Conservation (phyloP, 768 basidiomycete species). For the Suillus brevipes region DNA sequence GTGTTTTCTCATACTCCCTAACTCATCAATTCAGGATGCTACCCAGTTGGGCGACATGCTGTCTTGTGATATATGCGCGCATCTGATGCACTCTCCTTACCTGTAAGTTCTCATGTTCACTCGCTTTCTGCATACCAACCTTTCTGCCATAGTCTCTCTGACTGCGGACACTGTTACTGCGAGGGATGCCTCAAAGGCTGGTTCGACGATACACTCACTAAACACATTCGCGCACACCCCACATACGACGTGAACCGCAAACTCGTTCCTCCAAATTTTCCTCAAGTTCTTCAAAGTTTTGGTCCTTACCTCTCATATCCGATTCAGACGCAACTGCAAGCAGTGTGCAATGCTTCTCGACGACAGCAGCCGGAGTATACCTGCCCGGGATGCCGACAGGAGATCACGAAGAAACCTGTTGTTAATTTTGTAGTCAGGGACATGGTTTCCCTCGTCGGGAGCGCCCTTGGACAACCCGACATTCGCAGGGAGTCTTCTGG, state of each 20-base stretch:
- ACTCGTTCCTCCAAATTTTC: slow-evolving; percentile 18
- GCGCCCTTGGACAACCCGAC: slow-evolving; percentile 47
- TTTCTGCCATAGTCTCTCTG: slow-evolving; percentile 45
- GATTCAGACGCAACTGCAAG: slow-evolving; percentile 19
- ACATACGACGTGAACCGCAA: slow-evolving; percentile 38
- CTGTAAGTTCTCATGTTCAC: slow-evolving; percentile 42
- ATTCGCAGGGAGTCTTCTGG: slow-evolving; percentile 25
- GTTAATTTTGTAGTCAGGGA: slow-evolving; percentile 65
- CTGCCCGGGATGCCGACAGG: slow-evolving; percentile 65
- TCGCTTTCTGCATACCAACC: slow-evolving; percentile 6
- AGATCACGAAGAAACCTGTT: slow-evolving; percentile 49
- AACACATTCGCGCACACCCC: slow-evolving; percentile 51
- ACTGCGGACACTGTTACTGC: slow-evolving; percentile 75
- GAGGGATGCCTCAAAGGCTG: slow-evolving; percentile 57
- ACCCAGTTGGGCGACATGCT: slow-evolving; percentile 51
- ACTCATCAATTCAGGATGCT: slow-evolving; percentile 34
- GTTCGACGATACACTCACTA: slow-evolving; percentile 48
- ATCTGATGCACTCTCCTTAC: slow-evolving; percentile 66
- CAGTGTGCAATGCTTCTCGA: slow-evolving; percentile 23
- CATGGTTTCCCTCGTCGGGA: slow-evolving; percentile 51
- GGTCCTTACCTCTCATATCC: slow-evolving; percentile 10
- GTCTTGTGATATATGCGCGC: slow-evolving; percentile 65
- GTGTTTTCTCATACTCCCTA: not conserved
- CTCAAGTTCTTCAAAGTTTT: slow-evolving; percentile 16
- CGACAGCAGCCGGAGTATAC: slow-evolving; percentile 52